Conservation (phyloP, 805 yeast species). For the Blastobotrys parvus region DNA sequence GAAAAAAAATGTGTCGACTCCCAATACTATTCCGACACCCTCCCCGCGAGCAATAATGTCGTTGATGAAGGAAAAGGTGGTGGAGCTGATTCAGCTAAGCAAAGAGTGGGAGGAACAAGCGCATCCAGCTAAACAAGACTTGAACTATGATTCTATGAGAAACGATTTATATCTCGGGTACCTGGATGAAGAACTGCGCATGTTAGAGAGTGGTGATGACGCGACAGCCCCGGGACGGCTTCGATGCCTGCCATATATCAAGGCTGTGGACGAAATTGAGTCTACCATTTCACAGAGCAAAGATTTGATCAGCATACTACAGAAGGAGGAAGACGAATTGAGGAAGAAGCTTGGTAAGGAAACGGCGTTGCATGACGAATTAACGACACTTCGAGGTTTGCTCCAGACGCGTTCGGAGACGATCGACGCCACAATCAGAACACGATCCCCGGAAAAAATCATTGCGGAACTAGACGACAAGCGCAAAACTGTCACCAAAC, state of each 20-base stretch:
- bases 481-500: not conserved
- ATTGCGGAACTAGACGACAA: not conserved
- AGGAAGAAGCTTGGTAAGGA: not conserved
- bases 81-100: not conserved
- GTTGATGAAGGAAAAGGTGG: not conserved
- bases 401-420: not conserved
- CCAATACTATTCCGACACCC: too few relatives aligned
- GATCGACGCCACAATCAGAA: not conserved
- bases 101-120: not conserved
- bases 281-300: not conserved
- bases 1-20: not conserved
- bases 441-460: not conserved
- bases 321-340: not conserved
- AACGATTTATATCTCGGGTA: not conserved
- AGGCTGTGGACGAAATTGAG: not conserved
- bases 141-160: not conserved
- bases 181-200: not conserved
- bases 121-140: not conserved
- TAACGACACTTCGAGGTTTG: not conserved
- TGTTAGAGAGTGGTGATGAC: not conserved
- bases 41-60: too few relatives aligned
- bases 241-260: conserved; percentile 2
- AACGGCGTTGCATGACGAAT: not conserved
- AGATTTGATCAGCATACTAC: not conserved
- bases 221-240: not conserved